Percentiles rank a stretch among this genome's conserved stretches.
phyloP scores from a whole-genome alignment of 805 yeast genomes.

The Saccharomycopsis sp. region DNA sequence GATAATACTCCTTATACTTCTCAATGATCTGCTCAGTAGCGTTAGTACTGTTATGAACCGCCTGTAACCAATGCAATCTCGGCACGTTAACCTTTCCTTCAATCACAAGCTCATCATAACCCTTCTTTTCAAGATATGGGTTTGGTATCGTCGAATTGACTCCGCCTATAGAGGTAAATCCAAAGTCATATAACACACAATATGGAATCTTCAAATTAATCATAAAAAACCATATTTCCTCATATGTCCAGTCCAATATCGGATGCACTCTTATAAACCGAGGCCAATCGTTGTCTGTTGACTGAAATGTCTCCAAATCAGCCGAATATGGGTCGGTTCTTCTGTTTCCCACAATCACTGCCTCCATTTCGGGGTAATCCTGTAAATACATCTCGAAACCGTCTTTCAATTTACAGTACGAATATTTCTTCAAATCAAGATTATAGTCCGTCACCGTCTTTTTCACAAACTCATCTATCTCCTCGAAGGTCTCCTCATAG shows the following conservation, averaged over 20 bases:
- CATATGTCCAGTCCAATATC: conserved; percentile 78
- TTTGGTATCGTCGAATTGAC: conserved; percentile 62
- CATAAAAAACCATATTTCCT: conserved; percentile 81
- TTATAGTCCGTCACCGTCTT: conserved; percentile 48
- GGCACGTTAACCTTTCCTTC: not conserved
- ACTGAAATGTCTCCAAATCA: conserved; percentile 50
- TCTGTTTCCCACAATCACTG: conserved; percentile 83
- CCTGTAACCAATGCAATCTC: not conserved
- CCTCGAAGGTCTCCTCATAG: conserved; percentile 64
- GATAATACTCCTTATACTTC: conserved; percentile 9
- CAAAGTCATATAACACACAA: conserved; percentile 71
- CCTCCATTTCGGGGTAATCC: conserved; percentile 47
- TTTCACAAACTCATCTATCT: conserved; percentile 60
- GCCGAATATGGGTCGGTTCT: conserved; percentile 81
- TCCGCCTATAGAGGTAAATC: conserved; percentile 90
- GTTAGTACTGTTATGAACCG: not conserved
- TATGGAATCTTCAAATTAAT: conserved; percentile 52
- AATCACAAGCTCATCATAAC: conserved; percentile 3
- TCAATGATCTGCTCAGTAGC: not conserved
- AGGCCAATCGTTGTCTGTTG: conserved; percentile 92
- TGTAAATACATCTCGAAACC: conserved; percentile 65
- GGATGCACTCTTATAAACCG: conserved; percentile 79
- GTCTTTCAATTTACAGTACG: conserved; percentile 42
- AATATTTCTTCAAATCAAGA: conserved; percentile 39
- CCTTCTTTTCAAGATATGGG: conserved; percentile 42